Base-by-base conservation (phyloP, 2,329 filamentous ascomycete genomes). In the Chaetomiaceae sp. region DNA sequence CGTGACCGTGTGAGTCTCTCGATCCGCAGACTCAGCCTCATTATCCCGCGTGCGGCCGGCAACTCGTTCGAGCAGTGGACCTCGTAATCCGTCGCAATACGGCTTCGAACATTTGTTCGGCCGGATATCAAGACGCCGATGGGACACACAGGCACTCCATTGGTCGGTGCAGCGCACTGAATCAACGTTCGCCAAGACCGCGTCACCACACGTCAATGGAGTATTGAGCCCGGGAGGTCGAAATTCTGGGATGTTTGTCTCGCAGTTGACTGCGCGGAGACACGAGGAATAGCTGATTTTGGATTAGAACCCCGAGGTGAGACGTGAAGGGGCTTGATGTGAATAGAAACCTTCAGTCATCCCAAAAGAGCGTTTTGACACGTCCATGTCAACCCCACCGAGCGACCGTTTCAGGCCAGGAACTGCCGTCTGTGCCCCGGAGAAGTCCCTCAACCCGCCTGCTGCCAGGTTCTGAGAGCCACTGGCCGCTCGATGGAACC, bases 101-200 rank as follows among this genome's bases (percentile, higher is more conserved):
- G 10, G 12, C 7, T 29, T 18, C 9, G 22, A 9, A 20, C 30
- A 18, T 18, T 9, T 12, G 24, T n/a, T 32, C 22, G 35, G 20
- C 32, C 38, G 44, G 44, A 46, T 35, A 20, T 32, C 24, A 27
- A 20, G 38, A 30, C 35, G 37, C 38, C 44, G 38, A 41, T 37
- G 17, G 30, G 15, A 7, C 12, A 34, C 12, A 27, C 19, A 4
- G 17, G 7, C n/a, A 34, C 26, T 18, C n/a, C 6, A 14, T 15
- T 10, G n/a, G 26, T 24, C 22, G 6, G 5, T 5, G 5, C 22
- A 5, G 22, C 5, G 22, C 9, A 24, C 9, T 5, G 22, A 24
- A 9, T 5, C 9, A 9, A 32, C 15, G 12, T 3, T 11, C 27
- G 8, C 14, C 3, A 14, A 32, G 29, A n/a, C 4, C 12, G 29